Conservation (phyloP, 2,329 filamentous ascomycete species). For the Zymoseptoria passerinii region DNA sequence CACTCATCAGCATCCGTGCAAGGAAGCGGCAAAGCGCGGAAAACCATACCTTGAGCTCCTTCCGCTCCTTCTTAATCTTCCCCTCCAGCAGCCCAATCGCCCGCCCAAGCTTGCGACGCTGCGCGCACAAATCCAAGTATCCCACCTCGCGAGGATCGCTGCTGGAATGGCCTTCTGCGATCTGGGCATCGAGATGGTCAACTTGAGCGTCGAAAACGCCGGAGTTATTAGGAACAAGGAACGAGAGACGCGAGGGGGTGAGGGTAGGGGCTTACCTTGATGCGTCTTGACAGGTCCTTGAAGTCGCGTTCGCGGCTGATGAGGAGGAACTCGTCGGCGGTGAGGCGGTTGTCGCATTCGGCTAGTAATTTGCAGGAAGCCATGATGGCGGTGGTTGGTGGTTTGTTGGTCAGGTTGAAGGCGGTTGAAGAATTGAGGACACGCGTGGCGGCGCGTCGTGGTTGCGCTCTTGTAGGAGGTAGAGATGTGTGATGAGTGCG, state of each 20-base stretch:
- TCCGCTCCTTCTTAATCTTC: background rate
- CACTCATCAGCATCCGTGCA: background rate
- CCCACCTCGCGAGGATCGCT: background rate
- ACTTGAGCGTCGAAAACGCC: no score
- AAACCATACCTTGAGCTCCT: background rate
- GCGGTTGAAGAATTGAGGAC: background rate
- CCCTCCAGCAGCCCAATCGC: background rate
- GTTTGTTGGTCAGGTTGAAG: background rate
- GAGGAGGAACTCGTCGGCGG: background rate
- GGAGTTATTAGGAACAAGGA: no score
- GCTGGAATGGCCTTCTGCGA: background rate
- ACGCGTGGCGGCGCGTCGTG: no score
- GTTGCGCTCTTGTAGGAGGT: no score
- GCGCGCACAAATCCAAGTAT: background rate
- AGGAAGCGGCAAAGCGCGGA: background rate
- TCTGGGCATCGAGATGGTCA: background rate
- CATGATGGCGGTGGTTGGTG: background rate
- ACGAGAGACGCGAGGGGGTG: no score
- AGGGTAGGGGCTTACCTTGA: background rate
- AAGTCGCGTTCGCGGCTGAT: background rate
- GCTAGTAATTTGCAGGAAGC: background rate
- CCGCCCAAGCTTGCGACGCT: background rate
- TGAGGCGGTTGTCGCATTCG: background rate
- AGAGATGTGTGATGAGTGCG: no score
- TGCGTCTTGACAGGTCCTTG: background rate